Base-by-base conservation (phyloP, 2,329 filamentous ascomycete genomes). In the Coleophoma eucalyptorum region DNA sequence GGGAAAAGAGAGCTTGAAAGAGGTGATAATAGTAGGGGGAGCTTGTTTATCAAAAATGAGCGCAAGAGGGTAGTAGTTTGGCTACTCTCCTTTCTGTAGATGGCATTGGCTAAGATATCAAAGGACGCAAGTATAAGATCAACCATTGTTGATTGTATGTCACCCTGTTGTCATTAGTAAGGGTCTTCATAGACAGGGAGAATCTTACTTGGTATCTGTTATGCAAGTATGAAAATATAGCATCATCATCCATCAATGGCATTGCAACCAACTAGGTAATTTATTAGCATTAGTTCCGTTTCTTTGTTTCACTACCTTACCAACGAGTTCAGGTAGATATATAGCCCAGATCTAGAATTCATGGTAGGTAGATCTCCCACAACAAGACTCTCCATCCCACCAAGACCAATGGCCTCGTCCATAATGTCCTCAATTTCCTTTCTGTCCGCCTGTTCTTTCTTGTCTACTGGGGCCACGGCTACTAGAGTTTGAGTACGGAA, bases 41-140 rank as follows among this genome's bases (percentile, higher is more conserved):
- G 67, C 62, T 84, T 78, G 79, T 91, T 82, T 59, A 95, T 87
- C 20, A 99, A 76, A 65, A 94, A 99, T 0, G 92, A 95, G 34
- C 90, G 86, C 47, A 96, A 77, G 16, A 93, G 71, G 52, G 91
- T 86, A 50, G 89, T 79, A 0, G 76, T 79, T 48, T 81, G 75
- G 16, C 69, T 67, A 8, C 79, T 72, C 61, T 86, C 81, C 43
- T 76, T 80, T 35, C 88, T 82, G 58, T 94, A 89, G 55, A 93
- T 88, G 5, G 88, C 87, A 62, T 96, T 96, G 34, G 91, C 89
- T 15, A 99, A 75, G 5, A 95, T 80, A 61, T 97, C 92, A 62
- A 99, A 97, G 0, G 91, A 86, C 1, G 91, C 90, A 10, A 93
- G 80, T 40, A 97, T 87, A 2, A 97, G 76, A 61, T 97, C 91